Evolutionary conservation across 2,329 filamentous ascomycete genomes (phyloP).

Genomic region (Aspergillus sclerotialis): DNA sequence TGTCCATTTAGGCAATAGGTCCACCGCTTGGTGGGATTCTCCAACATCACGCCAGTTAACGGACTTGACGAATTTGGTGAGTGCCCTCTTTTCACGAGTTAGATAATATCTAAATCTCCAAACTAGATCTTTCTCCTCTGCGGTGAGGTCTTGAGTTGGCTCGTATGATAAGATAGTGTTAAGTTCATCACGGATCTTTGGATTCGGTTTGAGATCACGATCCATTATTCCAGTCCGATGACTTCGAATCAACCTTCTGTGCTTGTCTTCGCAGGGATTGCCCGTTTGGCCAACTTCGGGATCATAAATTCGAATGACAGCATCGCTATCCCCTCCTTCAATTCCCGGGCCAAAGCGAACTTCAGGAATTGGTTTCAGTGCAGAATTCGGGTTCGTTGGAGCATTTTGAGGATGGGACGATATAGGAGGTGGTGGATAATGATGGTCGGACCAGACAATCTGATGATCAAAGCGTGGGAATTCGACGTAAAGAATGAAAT

Average conservation of each 20-base stretch:
- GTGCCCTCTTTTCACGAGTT: conserved; percentile 79
- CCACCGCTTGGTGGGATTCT: conserved; percentile 82
- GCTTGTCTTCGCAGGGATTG: conserved; percentile 93
- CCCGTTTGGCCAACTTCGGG: conserved; percentile 83
- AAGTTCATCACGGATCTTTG: conserved; percentile 88
- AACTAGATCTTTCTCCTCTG: conserved; percentile 90
- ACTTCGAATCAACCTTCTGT: conserved; percentile 82
- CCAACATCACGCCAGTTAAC: conserved; percentile 85
- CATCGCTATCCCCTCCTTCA: conserved; percentile 54
- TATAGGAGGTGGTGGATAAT: conserved; percentile 79
- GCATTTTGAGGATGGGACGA: conserved; percentile 64
- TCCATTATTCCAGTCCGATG: conserved; percentile 91
- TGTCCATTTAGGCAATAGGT: conserved; percentile 86
- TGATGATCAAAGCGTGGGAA: conserved; percentile 93
- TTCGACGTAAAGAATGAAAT: conserved; percentile 82
- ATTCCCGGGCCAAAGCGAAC: conserved; percentile 89
- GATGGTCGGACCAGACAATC: conserved; percentile 87
- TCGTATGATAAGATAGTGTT: conserved; percentile 88
- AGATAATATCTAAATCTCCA: conserved; percentile 98
- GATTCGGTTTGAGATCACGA: conserved; percentile 90
- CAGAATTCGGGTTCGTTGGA: conserved; percentile 59
- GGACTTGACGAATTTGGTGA: conserved; percentile 97
- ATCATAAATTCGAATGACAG: conserved; percentile 79
- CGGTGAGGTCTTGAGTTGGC: conserved; percentile 77
- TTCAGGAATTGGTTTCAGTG: conserved; percentile 74